Base-by-base conservation (phyloP, 2,329 filamentous ascomycete genomes). In the Daldinia sp. region DNA sequence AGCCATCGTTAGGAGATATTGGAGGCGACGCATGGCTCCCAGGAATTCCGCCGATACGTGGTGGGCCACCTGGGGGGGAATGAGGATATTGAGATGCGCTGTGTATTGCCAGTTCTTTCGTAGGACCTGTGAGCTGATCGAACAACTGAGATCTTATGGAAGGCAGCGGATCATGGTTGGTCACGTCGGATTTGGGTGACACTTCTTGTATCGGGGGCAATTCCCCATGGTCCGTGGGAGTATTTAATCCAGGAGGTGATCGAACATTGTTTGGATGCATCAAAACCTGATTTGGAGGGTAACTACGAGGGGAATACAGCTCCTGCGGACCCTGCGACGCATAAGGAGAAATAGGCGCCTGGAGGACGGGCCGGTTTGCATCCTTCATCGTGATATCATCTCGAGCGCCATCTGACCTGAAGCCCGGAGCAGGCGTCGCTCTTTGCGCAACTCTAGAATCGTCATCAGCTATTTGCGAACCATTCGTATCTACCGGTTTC, bases 1-100 rank as follows among this genome's bases (percentile, higher is more conserved):
- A 85, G 18, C 75, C 76, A 18, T 87, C 84, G 58, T 83, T 81
- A 15, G 85, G 84, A 3, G 86, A 88, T 13, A 84, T 80, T 1
- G 86, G 85, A 10, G 86, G 84, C 20, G 85, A 82, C 1, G 71
- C 72, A 75, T 85, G 79, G 33, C 74, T 76, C 15, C 75, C 73
- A n/a, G 78, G 69, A n/a, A 83, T 74, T 2, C 74, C 71, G 6
- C 75, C 72, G 20, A 82, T 71, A 4, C 74, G 78, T 2, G 77
- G 73, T 30, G 73, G 69, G 4, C 70, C 71, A 9, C 72, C 72
- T 15, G 81, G 78, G 1, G 81, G 79, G 3, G 81, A 82, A 33
- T 78, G 78, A 33, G 77, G 73, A 54, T 75, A 79, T 9, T 72
- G 73, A 69, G 64, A 69, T 39, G 48, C 70, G 30, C 68, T 68